Evolutionary conservation across 495 filamentous ascomycete genomes (phyloP).

Genomic region (Penicillium robsamsonii): DNA sequence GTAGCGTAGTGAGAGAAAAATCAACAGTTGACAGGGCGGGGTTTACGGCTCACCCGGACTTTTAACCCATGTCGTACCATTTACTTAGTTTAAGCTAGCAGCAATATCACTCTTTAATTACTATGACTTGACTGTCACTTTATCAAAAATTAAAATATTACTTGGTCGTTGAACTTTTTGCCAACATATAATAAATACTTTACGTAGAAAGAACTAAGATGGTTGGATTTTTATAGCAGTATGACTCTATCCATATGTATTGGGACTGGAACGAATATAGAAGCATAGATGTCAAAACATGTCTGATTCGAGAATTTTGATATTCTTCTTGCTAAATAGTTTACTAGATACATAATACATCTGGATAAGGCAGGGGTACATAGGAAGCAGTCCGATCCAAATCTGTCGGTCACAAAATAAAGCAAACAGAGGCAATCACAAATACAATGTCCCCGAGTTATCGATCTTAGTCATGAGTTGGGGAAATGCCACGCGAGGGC

Average conservation of each 20-base stretch:
- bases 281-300: not conserved
- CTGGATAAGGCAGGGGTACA: not conserved
- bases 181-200: not conserved
- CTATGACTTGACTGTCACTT: not conserved
- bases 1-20: not conserved
- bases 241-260: not conserved
- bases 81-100: not conserved
- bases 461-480: slow-evolving; percentile 2
- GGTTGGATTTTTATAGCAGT: not conserved
- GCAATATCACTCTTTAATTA: not conserved
- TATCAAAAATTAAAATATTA: not conserved
- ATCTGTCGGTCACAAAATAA: not conserved
- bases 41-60: not conserved
- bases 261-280: not conserved
- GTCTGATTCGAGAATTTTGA: not conserved
- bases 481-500: not conserved
- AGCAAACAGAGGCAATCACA: not conserved
- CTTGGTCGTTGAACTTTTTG: not conserved
- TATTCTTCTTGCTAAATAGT: slow-evolving; percentile 1
- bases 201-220: not conserved
- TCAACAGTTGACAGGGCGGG: slow-evolving; percentile 1
- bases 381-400: not conserved
- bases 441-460: not conserved
- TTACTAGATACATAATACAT: slow-evolving; percentile 1
- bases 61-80: not conserved